phyloP scores from a whole-genome alignment of 345 rosid genomes.

The Gossypium anomalum region DNA sequence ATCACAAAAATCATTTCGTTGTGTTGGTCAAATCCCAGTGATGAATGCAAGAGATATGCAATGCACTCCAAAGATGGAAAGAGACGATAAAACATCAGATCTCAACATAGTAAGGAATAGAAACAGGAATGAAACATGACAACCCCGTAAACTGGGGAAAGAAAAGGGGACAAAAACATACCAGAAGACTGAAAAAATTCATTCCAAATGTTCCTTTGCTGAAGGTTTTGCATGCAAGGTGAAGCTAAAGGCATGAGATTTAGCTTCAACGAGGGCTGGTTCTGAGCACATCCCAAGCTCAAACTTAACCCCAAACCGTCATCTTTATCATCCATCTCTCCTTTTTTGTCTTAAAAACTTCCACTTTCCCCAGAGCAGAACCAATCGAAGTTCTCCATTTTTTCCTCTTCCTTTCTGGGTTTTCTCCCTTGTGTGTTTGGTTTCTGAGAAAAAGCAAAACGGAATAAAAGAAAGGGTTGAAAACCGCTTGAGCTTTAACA shows the following conservation, averaged over 20 bases:
- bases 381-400: not conserved
- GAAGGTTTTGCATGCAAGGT: conserved; percentile 30
- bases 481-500: conserved; percentile 23
- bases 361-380: not conserved
- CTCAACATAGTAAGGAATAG: not conserved
- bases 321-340: conserved; percentile 51
- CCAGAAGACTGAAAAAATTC: conserved; percentile 57
- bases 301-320: conserved; percentile 50
- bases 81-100: not conserved
- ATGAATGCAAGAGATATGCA: not conserved
- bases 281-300: conserved; percentile 41
- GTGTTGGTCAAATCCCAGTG: not conserved
- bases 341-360: not conserved
- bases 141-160: not conserved
- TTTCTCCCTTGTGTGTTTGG: not conserved
- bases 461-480: conserved; percentile 23
- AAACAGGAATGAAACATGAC: not conserved
- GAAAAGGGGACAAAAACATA: conserved; percentile 15
- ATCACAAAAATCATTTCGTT: not conserved
- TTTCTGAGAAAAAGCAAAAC: conserved; percentile 11
- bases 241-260: conserved; percentile 43
- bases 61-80: not conserved
- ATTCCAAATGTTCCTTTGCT: conserved; percentile 35
- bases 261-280: conserved; percentile 33
- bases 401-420: not conserved